These are phyloP conservation scores for Solanum chacoense DNA, from an alignment of 305 asterid genomes.

Conservation along the genomic window DNA sequence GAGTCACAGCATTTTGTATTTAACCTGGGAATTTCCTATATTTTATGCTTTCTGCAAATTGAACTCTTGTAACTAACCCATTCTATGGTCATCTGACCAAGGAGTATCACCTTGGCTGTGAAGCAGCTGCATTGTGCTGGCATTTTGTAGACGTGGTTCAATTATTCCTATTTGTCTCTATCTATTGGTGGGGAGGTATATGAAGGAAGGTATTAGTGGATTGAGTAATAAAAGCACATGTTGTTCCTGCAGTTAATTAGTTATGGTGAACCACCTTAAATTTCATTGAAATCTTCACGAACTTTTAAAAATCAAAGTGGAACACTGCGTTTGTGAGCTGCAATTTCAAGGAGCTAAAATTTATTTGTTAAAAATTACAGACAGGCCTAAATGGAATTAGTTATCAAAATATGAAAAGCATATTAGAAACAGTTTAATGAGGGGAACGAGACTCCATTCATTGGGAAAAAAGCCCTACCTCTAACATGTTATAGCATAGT, in stretches of 20 bases:
- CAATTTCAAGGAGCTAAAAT: neutral
- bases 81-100: neutral
- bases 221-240: neutral
- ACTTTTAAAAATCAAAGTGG: neutral
- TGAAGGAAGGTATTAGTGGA: neutral
- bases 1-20: neutral
- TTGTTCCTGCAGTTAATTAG: neutral
- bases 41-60: neutral
- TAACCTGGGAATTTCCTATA: neutral
- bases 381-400: neutral
- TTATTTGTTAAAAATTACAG: neutral
- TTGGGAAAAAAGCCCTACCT: neutral
- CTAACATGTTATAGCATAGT: neutral
- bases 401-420: neutral
- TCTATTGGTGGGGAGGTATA: neutral
- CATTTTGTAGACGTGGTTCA: neutral
- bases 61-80: neutral
- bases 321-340: neutral
- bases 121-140: neutral
- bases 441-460: neutral
- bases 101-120: neutral
- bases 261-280: neutral
- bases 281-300: neutral
- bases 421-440: neutral
- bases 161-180: neutral